Percentiles rank a stretch among this genome's conserved stretches.
Evolutionary conservation across 208 protist species (phyloP).

Genomic region (Leishmania gerbilli): DNA sequence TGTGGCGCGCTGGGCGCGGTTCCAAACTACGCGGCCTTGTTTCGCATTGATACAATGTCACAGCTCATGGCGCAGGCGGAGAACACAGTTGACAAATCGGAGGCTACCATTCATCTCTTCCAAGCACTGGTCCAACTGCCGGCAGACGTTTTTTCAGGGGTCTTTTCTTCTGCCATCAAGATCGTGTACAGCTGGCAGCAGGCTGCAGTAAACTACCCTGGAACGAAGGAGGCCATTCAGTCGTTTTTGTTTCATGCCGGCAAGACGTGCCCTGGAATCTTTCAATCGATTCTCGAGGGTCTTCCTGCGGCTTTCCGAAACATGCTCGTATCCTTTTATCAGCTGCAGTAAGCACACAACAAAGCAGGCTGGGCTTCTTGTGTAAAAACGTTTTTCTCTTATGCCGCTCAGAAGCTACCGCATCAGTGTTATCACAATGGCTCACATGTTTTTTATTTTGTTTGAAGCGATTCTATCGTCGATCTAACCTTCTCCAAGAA

Average conservation of each 20-base stretch:
- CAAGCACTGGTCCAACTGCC: conserved; percentile 40
- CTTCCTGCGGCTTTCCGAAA: conserved; percentile 16
- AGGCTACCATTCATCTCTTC: conserved; percentile 71
- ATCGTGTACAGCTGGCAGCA: conserved; percentile 77
- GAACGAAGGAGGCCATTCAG: conserved; percentile 29
- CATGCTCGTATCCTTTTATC: conserved; percentile 30
- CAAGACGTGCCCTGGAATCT: conserved; percentile 17
- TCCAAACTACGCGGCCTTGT: conserved; percentile 36
- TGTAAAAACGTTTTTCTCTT: neutral
- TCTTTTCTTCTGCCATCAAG: conserved; percentile 47
- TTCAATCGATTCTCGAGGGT: conserved; percentile 26
- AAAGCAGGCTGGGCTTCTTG: neutral
- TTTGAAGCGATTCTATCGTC: neutral
- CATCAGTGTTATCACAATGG: neutral
- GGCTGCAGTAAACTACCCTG: conserved; percentile 27
- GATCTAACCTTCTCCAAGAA: neutral
- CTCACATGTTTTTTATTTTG: neutral
- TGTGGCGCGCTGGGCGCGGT: conserved; percentile 41
- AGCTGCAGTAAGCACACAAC: conserved; percentile 12
- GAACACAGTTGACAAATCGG: conserved; percentile 72
- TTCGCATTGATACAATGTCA: conserved; percentile 50
- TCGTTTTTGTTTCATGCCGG: conserved; percentile 24
- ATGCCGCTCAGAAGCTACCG: neutral
- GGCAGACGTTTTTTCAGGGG: conserved; percentile 34
- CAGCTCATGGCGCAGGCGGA: conserved; percentile 61